Evolutionary conservation across 768 basidiomycete genomes (phyloP), one percentile per base, ranked within the genome.

Genomic region (Mycena rosella): DNA sequence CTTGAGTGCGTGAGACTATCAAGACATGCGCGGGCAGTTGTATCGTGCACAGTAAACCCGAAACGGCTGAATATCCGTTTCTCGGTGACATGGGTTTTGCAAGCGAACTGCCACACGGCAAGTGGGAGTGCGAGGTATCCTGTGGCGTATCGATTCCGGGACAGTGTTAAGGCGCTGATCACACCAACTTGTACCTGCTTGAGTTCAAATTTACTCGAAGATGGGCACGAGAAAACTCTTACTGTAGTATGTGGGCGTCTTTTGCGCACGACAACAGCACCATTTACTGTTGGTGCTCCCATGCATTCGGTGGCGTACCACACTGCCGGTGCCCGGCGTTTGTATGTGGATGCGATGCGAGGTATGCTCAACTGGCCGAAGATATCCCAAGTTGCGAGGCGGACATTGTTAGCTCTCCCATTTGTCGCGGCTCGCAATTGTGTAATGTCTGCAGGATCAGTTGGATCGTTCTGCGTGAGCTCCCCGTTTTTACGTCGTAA

Each of bases 21-120:
- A 0, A 76, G 66, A 6, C 67, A 71, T 17, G 69, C 63, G 2
- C 72, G 70, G 1, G 68, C 63, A 4, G 74, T 74, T 17, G 63
- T 67, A 29, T 76, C 73, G 49, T 67, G 65, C 6, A 76, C 73
- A 47, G 55, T 59, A 24, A 73, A 64, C 17, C 75, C 74, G 40
- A 76, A 71, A 9, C 72, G 60, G 52, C 70, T 71, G 45, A 72
- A 69, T 2, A 74, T 52, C 8, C 74, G 68, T 54, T 76, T 75
- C 54, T 67, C 63, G 53, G 74, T 70, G 30, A 76, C 58, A 54
- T 76, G 75, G 8, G 75, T 62, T 55, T 74, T 70, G 26, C 60
- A 67, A 0, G 72, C 71, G 61, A 76, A 76, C n/a, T 72, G 74
- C 72, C 71, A 76, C 11, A 74, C 60, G 1, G 71, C 75, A 3